Percentiles rank a stretch among this genome's conserved stretches.
Conservation (phyloP, 352 stramenopile genomes). For the Blastocystis sp. region DNA sequence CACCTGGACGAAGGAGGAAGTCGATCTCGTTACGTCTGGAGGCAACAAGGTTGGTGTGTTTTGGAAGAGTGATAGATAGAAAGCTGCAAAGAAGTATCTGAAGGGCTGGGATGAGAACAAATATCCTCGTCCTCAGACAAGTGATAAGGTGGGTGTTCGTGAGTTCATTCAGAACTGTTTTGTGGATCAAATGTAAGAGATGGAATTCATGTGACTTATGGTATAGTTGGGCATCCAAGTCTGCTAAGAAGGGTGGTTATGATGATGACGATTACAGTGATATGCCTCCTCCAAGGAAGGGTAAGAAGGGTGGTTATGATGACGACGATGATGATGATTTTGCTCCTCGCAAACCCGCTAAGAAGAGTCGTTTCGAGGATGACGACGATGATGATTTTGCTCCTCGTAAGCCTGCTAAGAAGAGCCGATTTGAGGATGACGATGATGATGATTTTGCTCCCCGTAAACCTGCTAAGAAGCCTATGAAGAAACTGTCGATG, state of each 20-base stretch:
- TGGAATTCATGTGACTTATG: neutral
- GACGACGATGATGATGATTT: no score
- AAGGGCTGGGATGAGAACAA: slow-evolving; percentile 41
- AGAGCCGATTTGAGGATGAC: no score
- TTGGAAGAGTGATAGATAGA: neutral
- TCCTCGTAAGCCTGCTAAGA: no score
- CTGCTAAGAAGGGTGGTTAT: neutral
- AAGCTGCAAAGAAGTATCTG: slow-evolving; percentile 49
- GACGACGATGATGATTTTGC: no score
- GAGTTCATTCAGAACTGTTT: slow-evolving; percentile 55
- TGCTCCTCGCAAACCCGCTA: no score
- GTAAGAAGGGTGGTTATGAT: neutral
- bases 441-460: no score
- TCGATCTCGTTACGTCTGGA: slow-evolving; percentile 1
- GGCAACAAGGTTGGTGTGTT: slow-evolving; percentile 17
- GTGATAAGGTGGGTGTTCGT: slow-evolving; percentile 3
- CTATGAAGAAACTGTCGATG: slow-evolving; percentile 1
- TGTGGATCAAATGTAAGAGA: slow-evolving; percentile 3
- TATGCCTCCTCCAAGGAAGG: neutral
- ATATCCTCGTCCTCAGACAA: slow-evolving; percentile 5
- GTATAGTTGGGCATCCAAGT: neutral
- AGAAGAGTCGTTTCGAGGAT: no score
- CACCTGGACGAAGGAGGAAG: slow-evolving; percentile 30
- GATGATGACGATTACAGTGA: neutral
- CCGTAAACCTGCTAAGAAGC: slow-evolving; percentile 50